phyloP scores from a whole-genome alignment of 805 yeast species.

The Nakazawaea ernobii region DNA sequence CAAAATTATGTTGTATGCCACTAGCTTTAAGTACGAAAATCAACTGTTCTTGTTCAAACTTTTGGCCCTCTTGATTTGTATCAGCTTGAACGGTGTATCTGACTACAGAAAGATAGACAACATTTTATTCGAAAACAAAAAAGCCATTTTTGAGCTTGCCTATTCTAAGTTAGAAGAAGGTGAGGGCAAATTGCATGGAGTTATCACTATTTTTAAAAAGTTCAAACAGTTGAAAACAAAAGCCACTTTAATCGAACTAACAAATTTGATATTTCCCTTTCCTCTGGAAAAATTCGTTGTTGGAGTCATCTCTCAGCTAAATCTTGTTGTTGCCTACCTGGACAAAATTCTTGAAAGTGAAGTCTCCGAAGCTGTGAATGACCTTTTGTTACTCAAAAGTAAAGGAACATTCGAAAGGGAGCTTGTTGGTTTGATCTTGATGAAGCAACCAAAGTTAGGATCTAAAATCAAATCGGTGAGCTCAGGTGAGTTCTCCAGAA shows the following conservation, averaged over 20 bases:
- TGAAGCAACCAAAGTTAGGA: background rate
- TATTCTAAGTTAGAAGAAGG: too few relatives aligned
- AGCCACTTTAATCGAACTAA: too few relatives aligned
- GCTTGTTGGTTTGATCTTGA: background rate
- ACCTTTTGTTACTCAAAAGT: background rate
- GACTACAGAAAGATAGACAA: constrained; percentile 17
- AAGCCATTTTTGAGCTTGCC: too few relatives aligned
- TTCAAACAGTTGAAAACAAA: constrained; percentile 9
- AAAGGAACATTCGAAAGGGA: background rate
- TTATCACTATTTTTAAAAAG: constrained; percentile 19
- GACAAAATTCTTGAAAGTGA: background rate
- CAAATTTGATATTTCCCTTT: too few relatives aligned
- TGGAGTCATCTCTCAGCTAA: too few relatives aligned
- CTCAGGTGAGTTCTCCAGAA: background rate
- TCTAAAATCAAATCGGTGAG: too few relatives aligned
- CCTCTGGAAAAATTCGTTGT: too few relatives aligned
- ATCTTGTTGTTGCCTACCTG: background rate
- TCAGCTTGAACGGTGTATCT: constrained; percentile 18
- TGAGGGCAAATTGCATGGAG: constrained; percentile 2
- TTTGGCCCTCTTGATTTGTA: constrained; percentile 16
- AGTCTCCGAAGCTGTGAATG: background rate
- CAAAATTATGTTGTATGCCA: constrained; percentile 12
- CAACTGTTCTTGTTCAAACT: constrained; percentile 17
- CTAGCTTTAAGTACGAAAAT: constrained; percentile 14
- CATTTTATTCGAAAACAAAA: constrained; percentile 17